phyloP scores from a whole-genome alignment of 495 filamentous ascomycete genomes.

The Aspergillus carlsbadensis region DNA sequence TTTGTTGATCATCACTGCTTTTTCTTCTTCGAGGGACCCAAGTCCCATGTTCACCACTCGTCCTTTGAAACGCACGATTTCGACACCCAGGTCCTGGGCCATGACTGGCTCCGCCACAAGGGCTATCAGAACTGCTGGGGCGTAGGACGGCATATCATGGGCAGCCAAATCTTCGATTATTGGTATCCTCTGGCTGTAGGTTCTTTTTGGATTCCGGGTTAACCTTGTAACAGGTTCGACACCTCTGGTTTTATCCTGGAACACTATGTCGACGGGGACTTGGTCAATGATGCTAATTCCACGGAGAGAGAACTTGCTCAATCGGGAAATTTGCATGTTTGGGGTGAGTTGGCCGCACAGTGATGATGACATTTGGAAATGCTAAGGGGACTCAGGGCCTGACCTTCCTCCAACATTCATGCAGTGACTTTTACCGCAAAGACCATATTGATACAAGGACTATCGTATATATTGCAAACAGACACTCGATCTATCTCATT shows the following conservation, averaged over 20 bases:
- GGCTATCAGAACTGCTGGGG: constrained; percentile 71
- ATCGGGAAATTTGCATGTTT: no score
- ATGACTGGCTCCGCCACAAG: constrained; percentile 65
- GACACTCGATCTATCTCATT: no score
- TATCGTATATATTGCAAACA: no score
- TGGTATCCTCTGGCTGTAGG: constrained; percentile 41
- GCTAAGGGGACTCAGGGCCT: no score
- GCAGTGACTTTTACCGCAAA: no score
- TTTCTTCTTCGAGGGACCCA: constrained; percentile 58
- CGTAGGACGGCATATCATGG: constrained; percentile 71
- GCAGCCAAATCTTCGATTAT: constrained; percentile 76
- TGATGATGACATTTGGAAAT: no score
- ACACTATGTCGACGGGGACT: constrained; percentile 62
- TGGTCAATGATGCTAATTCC: constrained; percentile 30
- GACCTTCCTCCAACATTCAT: no score
- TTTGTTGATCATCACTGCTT: constrained; percentile 70
- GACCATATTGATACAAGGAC: no score
- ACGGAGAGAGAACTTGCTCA: no score
- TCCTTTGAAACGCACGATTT: constrained; percentile 76
- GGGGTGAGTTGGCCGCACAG: background rate
- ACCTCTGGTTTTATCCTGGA: constrained; percentile 57
- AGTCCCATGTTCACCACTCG: constrained; percentile 66
- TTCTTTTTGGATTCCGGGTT: no score
- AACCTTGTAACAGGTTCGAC: constrained; percentile 27
- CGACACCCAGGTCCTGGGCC: constrained; percentile 71